Conservation (phyloP, 306 rosid species). For the Cicer cuneatum region DNA sequence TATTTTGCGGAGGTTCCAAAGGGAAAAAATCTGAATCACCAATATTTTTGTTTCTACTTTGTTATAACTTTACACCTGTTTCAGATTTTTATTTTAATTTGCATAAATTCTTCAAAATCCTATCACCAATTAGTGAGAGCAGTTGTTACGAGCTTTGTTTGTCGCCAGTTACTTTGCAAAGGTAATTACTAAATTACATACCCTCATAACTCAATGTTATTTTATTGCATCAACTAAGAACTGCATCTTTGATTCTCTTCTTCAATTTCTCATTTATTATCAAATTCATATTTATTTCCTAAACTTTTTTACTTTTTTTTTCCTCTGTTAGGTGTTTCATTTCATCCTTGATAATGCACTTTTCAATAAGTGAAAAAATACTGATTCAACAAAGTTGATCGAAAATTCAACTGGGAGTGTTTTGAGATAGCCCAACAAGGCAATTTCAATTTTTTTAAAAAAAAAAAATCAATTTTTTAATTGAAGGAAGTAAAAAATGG, state of each 20-base stretch:
- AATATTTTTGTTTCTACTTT: slow-evolving; percentile 8
- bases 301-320: neutral
- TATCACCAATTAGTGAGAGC: slow-evolving; percentile 35
- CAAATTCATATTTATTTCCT: neutral
- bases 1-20: slow-evolving; percentile 45
- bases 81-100: slow-evolving; percentile 3
- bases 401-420: slow-evolving; percentile 38
- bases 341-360: slow-evolving; percentile 34
- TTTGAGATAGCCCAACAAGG: neutral
- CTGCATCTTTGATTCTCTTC: slow-evolving; percentile 36
- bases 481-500: slow-evolving; percentile 41
- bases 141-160: slow-evolving; percentile 37
- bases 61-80: neutral
- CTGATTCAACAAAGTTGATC: neutral
- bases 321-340: slow-evolving; percentile 26
- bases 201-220: slow-evolving; percentile 25
- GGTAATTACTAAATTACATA: slow-evolving; percentile 40
- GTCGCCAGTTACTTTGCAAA: slow-evolving; percentile 33
- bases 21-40: slow-evolving; percentile 3
- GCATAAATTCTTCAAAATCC: slow-evolving; percentile 23
- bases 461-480: neutral
- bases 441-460: neutral
- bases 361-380: neutral
- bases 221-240: neutral
- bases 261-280: slow-evolving; percentile 27